phyloP scores from a whole-genome alignment of 2,329 filamentous ascomycete species.

The Karstenula rhodostoma region DNA sequence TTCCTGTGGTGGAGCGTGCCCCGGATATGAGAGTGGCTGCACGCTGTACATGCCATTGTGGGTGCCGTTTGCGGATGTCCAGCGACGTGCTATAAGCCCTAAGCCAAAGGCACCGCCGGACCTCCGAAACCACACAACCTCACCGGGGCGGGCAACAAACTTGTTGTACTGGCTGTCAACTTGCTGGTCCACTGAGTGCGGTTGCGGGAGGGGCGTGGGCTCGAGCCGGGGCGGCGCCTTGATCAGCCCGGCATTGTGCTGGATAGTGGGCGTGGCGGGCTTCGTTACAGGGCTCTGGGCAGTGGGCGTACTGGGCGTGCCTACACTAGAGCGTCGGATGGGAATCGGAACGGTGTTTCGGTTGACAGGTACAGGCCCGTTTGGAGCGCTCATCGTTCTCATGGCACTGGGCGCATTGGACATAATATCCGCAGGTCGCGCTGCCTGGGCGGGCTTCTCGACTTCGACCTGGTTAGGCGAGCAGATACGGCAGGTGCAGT shows the following conservation, averaged over 20 bases:
- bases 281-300: conserved; percentile 34
- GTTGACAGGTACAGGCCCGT: conserved; percentile 27
- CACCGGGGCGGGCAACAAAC: conserved; percentile 63
- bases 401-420: conserved; percentile 28
- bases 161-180: conserved; percentile 57
- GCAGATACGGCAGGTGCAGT: conserved; percentile 67
- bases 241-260: conserved; percentile 29
- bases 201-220: conserved; percentile 51
- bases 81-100: conserved; percentile 59
- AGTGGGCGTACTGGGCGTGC: conserved; percentile 25
- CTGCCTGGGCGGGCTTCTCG: conserved; percentile 41
- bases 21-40: conserved; percentile 60
- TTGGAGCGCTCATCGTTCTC: conserved; percentile 31
- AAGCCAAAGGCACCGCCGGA: conserved; percentile 61
- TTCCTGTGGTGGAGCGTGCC: conserved; percentile 48
- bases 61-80: conserved; percentile 44
- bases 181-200: conserved; percentile 57
- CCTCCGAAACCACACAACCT: conserved; percentile 65
- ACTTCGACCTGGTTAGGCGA: conserved; percentile 61
- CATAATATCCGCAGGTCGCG: conserved; percentile 32
- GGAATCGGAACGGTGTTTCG: conserved; percentile 38
- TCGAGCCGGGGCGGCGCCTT: conserved; percentile 32
- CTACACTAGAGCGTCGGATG: conserved; percentile 29
- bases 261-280: conserved; percentile 26
- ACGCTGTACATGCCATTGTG: conserved; percentile 50